Percentiles rank a stretch among this genome's conserved stretches.
Conservation (phyloP, 176 grass and related monocot genomes). For the Oryza coarctata region DNA sequence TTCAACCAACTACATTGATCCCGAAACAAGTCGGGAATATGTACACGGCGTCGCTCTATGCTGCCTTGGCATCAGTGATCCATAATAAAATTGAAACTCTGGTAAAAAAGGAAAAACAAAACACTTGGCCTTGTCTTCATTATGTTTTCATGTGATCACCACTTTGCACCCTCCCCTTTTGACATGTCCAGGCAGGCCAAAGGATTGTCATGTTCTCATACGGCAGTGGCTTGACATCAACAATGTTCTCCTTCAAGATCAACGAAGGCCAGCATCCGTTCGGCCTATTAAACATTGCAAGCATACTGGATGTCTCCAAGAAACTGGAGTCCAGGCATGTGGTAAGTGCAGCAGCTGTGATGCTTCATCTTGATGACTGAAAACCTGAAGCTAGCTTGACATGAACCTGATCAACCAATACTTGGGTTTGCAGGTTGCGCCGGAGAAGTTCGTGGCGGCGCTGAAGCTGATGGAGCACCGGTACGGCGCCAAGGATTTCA, state of each 20-base stretch:
- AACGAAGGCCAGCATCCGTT: conserved; percentile 72
- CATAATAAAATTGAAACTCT: conserved; percentile 75
- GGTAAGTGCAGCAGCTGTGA: conserved; percentile 33
- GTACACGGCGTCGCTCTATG: conserved; percentile 97
- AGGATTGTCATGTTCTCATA: conserved; percentile 98
- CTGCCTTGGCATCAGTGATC: conserved; percentile 84
- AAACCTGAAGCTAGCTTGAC: neutral
- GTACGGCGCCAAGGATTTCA: conserved; percentile 87
- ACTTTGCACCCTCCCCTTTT: neutral
- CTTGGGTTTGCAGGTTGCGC: conserved; percentile 44
- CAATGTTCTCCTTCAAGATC: conserved; percentile 92
- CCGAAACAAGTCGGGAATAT: conserved; percentile 97
- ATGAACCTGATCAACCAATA: neutral
- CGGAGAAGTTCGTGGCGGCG: conserved; percentile 66
- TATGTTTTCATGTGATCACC: neutral
- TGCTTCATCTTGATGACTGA: neutral
- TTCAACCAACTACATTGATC: conserved; percentile 80
- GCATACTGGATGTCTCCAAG: conserved; percentile 57
- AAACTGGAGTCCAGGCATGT: conserved; percentile 76
- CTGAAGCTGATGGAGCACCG: conserved; percentile 90
- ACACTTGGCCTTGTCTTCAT: neutral
- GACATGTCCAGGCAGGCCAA: conserved; percentile 55
- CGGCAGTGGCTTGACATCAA: conserved; percentile 88
- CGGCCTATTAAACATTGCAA: conserved; percentile 63
- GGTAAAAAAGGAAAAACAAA: conserved; percentile 41